These are phyloP conservation scores for Cyberlindnera petersonii DNA, from an alignment of 805 yeast genomes.

Conservation along the genomic window DNA sequence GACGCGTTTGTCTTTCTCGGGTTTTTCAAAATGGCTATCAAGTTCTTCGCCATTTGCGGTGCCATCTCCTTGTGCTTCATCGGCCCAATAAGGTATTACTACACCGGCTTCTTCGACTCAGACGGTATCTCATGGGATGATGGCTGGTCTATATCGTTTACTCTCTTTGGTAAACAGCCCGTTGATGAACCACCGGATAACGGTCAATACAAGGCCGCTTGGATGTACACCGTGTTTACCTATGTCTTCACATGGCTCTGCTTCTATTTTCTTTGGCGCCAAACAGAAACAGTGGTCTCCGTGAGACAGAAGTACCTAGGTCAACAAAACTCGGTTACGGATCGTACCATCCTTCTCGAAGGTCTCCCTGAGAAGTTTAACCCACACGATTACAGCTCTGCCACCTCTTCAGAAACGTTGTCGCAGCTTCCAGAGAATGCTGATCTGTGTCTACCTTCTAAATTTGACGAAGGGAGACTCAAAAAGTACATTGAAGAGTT, in stretches of 20 bases:
- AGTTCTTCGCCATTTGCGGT: constrained; percentile 59
- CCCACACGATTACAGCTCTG: constrained; percentile 23
- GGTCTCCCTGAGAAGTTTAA: constrained; percentile 85
- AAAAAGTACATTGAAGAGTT: constrained; percentile 72
- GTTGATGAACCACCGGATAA: constrained; percentile 26
- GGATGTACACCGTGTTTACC: constrained; percentile 87
- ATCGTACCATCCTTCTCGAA: constrained; percentile 79
- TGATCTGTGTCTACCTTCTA: neutral
- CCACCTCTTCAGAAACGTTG: constrained; percentile 12
- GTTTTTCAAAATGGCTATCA: constrained; percentile 86
- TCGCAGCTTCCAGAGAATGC: constrained; percentile 2
- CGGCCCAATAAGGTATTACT: constrained; percentile 81
- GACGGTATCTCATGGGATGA: constrained; percentile 38
- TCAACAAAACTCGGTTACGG: constrained; percentile 82
- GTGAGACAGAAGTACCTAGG: constrained; percentile 84
- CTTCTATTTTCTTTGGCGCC: constrained; percentile 57
- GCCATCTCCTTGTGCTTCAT: constrained; percentile 70
- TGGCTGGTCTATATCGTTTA: too few species aligned
- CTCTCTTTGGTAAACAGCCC: constrained; percentile 18
- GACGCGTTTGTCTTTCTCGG: constrained; percentile 92
- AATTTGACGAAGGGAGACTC: constrained; percentile 54
- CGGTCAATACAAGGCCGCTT: constrained; percentile 53
- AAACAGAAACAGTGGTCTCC: constrained; percentile 67
- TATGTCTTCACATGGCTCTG: constrained; percentile 76
- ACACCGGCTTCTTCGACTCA: constrained; percentile 75